Evolutionary conservation across 108 stramenopile genomes (phyloP).

Genomic region (Skeletonema menzelii): DNA sequence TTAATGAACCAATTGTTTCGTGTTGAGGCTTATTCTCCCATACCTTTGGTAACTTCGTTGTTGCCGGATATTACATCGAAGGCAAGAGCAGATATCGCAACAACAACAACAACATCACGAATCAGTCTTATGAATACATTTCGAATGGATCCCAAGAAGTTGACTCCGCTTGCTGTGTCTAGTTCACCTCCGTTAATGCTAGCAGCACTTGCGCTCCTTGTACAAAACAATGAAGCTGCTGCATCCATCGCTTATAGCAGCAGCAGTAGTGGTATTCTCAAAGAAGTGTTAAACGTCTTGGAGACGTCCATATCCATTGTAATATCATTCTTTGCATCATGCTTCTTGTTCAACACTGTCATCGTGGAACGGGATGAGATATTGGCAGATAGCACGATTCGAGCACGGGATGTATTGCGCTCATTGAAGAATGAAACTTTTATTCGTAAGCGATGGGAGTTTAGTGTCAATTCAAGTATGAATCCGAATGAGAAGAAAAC

Average conservation of each 20-base stretch:
- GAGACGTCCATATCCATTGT: constrained; percentile 28
- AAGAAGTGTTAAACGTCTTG: constrained; percentile 2
- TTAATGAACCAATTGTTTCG: constrained; percentile 25
- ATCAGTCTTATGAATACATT: constrained; percentile 48
- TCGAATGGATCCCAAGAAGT: constrained; percentile 46
- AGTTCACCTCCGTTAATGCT: constrained; percentile 30
- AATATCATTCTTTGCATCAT: constrained; percentile 42
- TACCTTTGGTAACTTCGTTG: constrained; percentile 25
- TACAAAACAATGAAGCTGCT: constrained; percentile 5
- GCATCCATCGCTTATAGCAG: not conserved
- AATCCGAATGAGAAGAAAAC: not conserved
- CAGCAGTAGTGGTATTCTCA: not conserved
- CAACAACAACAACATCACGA: not conserved
- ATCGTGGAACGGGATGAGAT: constrained; percentile 52
- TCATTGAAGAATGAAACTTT: constrained; percentile 38
- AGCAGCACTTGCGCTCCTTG: constrained; percentile 24
- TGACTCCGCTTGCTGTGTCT: constrained; percentile 44
- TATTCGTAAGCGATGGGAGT: constrained; percentile 57
- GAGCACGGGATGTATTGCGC: constrained; percentile 28
- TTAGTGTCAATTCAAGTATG: constrained; percentile 8
- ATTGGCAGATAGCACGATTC: constrained; percentile 35
- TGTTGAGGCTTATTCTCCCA: constrained; percentile 44
- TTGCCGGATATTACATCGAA: not conserved
- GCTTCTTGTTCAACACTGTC: constrained; percentile 52
- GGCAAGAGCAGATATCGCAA: not conserved